Conservation (phyloP, 192 early-diverging fungal genomes). For the Coemansia sp. region DNA sequence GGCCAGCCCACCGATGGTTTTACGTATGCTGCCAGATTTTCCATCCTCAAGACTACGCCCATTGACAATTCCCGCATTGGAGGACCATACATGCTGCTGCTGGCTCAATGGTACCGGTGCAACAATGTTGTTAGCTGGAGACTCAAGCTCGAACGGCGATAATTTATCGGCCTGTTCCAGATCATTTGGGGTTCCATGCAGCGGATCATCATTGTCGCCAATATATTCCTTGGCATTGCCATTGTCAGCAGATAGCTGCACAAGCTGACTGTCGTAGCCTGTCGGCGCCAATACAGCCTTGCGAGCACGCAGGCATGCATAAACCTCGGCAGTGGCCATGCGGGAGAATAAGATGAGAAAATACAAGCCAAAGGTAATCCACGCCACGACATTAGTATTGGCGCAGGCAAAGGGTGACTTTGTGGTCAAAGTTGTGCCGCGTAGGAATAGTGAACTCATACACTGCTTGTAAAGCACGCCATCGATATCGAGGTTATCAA, state of each 20-base stretch:
- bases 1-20: slow-evolving; percentile 7
- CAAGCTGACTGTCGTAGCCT: slow-evolving; percentile 3
- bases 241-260: background rate
- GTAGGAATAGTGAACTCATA: slow-evolving; percentile 36
- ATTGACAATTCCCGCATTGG: background rate
- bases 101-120: background rate
- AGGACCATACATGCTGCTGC: background rate
- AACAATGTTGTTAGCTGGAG: no score
- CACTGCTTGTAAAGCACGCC: slow-evolving; percentile 40
- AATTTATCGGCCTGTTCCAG: background rate
- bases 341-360: slow-evolving; percentile 43
- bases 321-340: slow-evolving; percentile 34
- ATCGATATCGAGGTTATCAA: slow-evolving; percentile 20
- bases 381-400: slow-evolving; percentile 53
- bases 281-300: slow-evolving; percentile 21
- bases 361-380: slow-evolving; percentile 49
- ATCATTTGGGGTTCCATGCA: background rate
- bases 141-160: background rate
- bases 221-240: background rate
- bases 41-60: slow-evolving; percentile 15
- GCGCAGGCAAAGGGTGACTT: slow-evolving; percentile 52
- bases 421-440: slow-evolving; percentile 37
- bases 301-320: slow-evolving; percentile 32
- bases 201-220: background rate
- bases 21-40: background rate